phyloP scores from a whole-genome alignment of 208 protist species.

The Leishmania guyanensis region DNA sequence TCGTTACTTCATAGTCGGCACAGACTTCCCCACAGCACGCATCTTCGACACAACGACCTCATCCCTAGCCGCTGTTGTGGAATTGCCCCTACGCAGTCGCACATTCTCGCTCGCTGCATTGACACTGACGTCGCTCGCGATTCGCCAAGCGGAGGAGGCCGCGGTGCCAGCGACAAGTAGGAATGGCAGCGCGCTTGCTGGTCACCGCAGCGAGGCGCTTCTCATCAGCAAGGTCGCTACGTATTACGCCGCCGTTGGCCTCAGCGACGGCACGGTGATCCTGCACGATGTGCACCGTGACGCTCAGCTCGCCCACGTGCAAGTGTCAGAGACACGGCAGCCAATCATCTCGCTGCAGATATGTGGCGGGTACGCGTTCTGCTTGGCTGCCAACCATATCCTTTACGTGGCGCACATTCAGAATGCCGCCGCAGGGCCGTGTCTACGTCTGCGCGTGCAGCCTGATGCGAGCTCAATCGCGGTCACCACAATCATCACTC shows the following conservation, averaged over 20 bases:
- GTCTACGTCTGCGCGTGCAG: slow-evolving; percentile 45
- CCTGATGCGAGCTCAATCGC: slow-evolving; percentile 53
- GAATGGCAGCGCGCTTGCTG: not conserved
- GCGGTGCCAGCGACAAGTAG: not conserved
- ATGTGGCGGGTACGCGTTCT: slow-evolving; percentile 50
- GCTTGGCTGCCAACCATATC: slow-evolving; percentile 44
- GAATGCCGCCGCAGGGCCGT: slow-evolving; percentile 27
- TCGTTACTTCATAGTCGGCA: slow-evolving; percentile 72
- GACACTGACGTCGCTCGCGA: slow-evolving; percentile 65
- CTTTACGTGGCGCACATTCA: slow-evolving; percentile 52
- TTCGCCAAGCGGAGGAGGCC: slow-evolving; percentile 19
- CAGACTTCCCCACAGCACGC: slow-evolving; percentile 76
- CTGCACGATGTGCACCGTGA: slow-evolving; percentile 71
- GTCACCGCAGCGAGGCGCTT: slow-evolving; percentile 13
- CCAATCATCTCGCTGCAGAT: slow-evolving; percentile 54
- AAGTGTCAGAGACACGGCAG: slow-evolving; percentile 68
- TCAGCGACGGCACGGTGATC: slow-evolving; percentile 80
- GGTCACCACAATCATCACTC: slow-evolving; percentile 23
- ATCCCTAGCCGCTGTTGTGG: slow-evolving; percentile 49
- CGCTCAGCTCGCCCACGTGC: slow-evolving; percentile 45
- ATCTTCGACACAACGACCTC: slow-evolving; percentile 79
- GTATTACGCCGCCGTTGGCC: slow-evolving; percentile 63
- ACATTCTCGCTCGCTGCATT: slow-evolving; percentile 46
- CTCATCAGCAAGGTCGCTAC: slow-evolving; percentile 20
- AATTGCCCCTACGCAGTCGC: slow-evolving; percentile 46